Base-by-base conservation (phyloP, 352 stramenopile genomes). In the Pythium scleroteichum region DNA sequence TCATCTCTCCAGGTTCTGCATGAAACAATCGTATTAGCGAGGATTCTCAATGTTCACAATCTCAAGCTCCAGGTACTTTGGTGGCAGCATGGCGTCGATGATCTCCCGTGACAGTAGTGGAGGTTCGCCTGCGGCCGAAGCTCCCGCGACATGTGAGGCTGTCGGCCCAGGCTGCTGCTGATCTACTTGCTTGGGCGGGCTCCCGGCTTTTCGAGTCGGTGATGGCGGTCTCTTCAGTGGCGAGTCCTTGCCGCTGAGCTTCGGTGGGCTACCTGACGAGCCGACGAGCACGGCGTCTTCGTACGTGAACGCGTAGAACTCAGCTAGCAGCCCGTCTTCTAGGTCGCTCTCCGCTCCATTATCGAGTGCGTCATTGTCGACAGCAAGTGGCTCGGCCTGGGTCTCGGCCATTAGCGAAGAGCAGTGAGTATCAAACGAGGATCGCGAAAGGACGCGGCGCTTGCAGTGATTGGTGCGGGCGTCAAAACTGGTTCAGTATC, bases 41-140 rank as follows among this genome's bases (percentile, higher is more conserved):
- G 16, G 38, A 44, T 39, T n/a, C n/a, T 12, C 14, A 16, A 53
- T 5, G 3, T n/a, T 26, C 2, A 16, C 6, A 64, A 23, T 53
- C n/a, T 62, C 20, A 5, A 35, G 29, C 29, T 10, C 29, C 29
- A 35, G 29, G 10, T 35, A 89, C 82, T 87, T 88, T 48, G 80
- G 79, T n/a, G 80, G 75, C 6, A 92, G 55, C 53, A 92, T 45
- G 16, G 80, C 83, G 47, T 88, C 79, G 68, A 92, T 75, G 51
- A 90, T 66, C 52, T 90, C 77, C 41, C 77, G 63, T 12, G 73
- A 68, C 22, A 86, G 16, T 27, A 44, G 20, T 13, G 59, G 20
- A 10, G 64, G 38, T 23, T 72, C 47, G 1, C 26, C 65, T 26
- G 44, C 62, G 44, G 68, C 22, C 32, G 24, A 53, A 35, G 42